These are phyloP conservation scores for Cajanus cajan DNA, from an alignment of 306 rosid genomes.

Conservation along the genomic window DNA sequence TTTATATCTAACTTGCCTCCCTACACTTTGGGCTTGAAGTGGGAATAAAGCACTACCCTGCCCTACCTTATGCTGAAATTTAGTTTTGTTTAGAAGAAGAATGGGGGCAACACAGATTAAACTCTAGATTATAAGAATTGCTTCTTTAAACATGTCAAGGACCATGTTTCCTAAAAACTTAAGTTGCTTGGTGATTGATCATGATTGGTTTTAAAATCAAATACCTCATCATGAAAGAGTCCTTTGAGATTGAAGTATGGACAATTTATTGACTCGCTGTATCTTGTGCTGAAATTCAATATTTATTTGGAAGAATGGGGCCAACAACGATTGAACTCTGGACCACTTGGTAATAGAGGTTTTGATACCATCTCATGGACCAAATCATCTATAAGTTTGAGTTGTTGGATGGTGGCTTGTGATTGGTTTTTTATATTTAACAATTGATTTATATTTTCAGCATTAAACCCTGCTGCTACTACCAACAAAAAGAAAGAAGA, in stretches of 20 bases:
- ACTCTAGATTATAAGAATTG: not conserved
- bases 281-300: not conserved
- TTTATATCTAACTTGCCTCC: not conserved
- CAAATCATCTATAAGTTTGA: not conserved
- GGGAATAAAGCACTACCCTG: not conserved
- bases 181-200: not conserved
- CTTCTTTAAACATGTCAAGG: not conserved
- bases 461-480: not conserved
- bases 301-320: not conserved
- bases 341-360: not conserved
- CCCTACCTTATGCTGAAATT: not conserved
- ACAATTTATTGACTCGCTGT: not conserved
- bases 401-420: not conserved
- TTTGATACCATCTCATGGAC: not conserved
- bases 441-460: not conserved
- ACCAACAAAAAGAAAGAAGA: not conserved
- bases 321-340: not conserved
- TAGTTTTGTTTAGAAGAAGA: not conserved
- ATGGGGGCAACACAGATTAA: not conserved
- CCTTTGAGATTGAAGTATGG: not conserved
- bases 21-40: not conserved
- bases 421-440: not conserved
- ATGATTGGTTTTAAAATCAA: not conserved
- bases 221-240: not conserved
- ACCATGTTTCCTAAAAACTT: not conserved